A percentile compares a stretch with the other conserved stretches of the same genome.
These are phyloP conservation scores for Elasticomyces elasticus DNA, from an alignment of 495 filamentous ascomycete genomes.

Conservation along the genomic window DNA sequence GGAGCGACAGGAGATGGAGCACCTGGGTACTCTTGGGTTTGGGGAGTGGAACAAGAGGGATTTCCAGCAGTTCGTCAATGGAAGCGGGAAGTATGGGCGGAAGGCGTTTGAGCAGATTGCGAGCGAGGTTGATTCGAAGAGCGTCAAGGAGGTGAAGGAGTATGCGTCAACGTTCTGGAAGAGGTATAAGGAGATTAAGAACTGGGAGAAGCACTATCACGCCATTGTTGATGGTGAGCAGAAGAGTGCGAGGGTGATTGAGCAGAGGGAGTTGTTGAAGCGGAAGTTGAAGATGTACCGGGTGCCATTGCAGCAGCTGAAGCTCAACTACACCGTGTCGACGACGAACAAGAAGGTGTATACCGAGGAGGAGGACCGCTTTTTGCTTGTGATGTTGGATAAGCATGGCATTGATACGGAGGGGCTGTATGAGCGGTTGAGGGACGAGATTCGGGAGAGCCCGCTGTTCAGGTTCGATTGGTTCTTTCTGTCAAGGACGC, in stretches of 20 bases:
- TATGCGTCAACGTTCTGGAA: slow-evolving; percentile 96
- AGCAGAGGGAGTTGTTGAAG: slow-evolving; percentile 85
- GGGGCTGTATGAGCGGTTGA: slow-evolving; percentile 33
- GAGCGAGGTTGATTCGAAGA: slow-evolving; percentile 86
- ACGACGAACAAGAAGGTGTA: slow-evolving; percentile 99
- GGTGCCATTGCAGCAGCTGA: slow-evolving; percentile 91
- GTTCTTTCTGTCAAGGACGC: slow-evolving; percentile 95
- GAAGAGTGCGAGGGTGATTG: slow-evolving; percentile 72
- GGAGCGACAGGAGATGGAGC: slow-evolving; percentile 73
- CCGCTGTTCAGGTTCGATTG: slow-evolving; percentile 97
- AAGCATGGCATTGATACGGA: slow-evolving; percentile 60
- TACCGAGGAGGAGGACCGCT: slow-evolving; percentile 96
- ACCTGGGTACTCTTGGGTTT: slow-evolving; percentile 75
- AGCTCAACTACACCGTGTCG: slow-evolving; percentile 96
- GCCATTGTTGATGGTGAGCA: slow-evolving; percentile 90
- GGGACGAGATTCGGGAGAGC: slow-evolving; percentile 67
- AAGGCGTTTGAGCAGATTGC: slow-evolving; percentile 74
- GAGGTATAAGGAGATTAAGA: slow-evolving; percentile 74
- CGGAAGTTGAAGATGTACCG: slow-evolving; percentile 95
- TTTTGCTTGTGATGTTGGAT: slow-evolving; percentile 87
- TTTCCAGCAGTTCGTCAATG: slow-evolving; percentile 96
- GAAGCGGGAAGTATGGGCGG: slow-evolving; percentile 83
- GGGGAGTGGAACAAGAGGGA: slow-evolving; percentile 91
- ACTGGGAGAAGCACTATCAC: slow-evolving; percentile 75
- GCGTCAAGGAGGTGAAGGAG: slow-evolving; percentile 66